A percentile compares a stretch with the other conserved stretches of the same genome.
Conservation (phyloP, 768 basidiomycete species). For the Leccinum uliginosum region DNA sequence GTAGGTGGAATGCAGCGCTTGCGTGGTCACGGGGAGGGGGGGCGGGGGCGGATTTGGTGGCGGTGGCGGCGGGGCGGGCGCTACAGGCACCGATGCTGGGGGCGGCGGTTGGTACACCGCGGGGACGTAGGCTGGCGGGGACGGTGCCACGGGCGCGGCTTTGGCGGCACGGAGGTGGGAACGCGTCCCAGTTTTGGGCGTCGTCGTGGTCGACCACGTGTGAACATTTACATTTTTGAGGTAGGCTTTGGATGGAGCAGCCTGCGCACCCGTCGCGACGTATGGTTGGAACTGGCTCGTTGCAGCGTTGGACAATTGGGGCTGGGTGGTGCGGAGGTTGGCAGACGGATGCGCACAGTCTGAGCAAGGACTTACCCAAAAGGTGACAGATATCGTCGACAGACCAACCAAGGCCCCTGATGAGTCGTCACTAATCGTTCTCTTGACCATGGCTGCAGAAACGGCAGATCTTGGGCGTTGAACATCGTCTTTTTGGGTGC, state of each 20-base stretch:
- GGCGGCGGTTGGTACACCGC: conserved; percentile 37
- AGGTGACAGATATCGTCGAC: too few relatives aligned
- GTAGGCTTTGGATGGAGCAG: conserved; percentile 41
- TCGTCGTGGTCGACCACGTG: conserved; percentile 60
- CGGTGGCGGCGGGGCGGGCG: conserved; percentile 25
- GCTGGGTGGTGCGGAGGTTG: too few relatives aligned
- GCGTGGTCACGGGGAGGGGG: conserved; percentile 56
- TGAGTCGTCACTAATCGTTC: too few relatives aligned
- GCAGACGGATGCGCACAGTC: too few relatives aligned
- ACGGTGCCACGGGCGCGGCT: conserved; percentile 36
- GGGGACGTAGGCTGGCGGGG: conserved; percentile 32
- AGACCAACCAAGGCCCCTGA: too few relatives aligned
- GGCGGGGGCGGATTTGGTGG: conserved; percentile 49
- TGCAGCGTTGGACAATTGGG: conserved; percentile 43
- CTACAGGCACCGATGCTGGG: conserved; percentile 26
- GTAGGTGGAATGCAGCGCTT: conserved; percentile 80
- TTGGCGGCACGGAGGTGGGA: conserved; percentile 35
- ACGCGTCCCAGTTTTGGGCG: conserved; percentile 38
- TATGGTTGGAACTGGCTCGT: conserved; percentile 34
- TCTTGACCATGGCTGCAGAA: too few relatives aligned
- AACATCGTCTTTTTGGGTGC: too few relatives aligned
- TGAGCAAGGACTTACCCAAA: too few relatives aligned
- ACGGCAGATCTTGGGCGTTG: too few relatives aligned
- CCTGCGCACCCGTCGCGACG: conserved; percentile 28
- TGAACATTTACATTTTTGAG: conserved; percentile 68